phyloP scores from a whole-genome alignment of 148 eudicot genomes.

The Rhododendron mucronatum region DNA sequence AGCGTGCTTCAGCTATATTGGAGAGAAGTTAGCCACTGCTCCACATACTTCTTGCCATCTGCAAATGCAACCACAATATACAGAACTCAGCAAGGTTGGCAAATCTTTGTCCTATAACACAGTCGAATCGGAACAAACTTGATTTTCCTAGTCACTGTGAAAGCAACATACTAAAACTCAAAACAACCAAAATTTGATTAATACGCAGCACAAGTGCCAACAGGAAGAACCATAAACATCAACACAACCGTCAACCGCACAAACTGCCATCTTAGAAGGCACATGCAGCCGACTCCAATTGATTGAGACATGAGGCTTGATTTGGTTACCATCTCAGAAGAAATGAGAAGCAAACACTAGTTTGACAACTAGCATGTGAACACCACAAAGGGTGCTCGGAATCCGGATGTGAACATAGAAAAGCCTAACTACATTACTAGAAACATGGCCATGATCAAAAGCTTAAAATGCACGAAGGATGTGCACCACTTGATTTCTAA shows the following conservation, averaged over 20 bases:
- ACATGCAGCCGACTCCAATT: background rate
- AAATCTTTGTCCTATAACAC: background rate
- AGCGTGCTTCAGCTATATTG: slow-evolving; percentile 27
- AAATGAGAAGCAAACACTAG: background rate
- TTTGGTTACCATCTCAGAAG: background rate
- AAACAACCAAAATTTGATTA: background rate
- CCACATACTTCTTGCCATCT: slow-evolving; percentile 41
- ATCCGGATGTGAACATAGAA: background rate
- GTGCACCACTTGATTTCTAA: background rate
- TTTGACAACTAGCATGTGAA: background rate
- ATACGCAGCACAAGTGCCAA: background rate
- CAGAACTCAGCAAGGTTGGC: slow-evolving; percentile 4
- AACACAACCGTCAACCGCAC: background rate
- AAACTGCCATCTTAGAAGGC: background rate
- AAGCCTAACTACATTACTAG: background rate
- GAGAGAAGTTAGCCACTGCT: slow-evolving; percentile 54
- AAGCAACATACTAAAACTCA: background rate
- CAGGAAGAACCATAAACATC: background rate
- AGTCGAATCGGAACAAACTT: background rate
- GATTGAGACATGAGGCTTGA: background rate
- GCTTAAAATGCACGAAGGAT: background rate
- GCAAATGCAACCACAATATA: slow-evolving; percentile 18
- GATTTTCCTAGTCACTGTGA: background rate
- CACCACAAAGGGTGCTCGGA: background rate
- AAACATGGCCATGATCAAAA: background rate